These are phyloP conservation scores for Austroboletus novae-zelandiae DNA, from an alignment of 1,284 basidiomycete species.

Conservation along the genomic window DNA sequence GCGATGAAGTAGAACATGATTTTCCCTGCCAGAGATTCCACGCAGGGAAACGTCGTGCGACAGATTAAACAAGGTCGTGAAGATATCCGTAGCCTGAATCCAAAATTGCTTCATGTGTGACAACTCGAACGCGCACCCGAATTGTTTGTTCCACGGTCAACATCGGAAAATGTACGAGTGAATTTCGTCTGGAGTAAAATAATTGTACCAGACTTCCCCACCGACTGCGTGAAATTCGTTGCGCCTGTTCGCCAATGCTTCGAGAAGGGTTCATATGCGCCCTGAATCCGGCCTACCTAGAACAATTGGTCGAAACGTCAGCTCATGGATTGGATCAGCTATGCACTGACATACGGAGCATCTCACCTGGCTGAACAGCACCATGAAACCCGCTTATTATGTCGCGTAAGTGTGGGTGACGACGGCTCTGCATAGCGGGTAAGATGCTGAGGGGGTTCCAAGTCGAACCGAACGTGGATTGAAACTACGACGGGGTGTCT, in stretches of 20 bases:
- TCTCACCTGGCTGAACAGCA: slow-evolving; percentile 56
- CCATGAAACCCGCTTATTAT: slow-evolving; percentile 51
- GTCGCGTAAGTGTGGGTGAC: slow-evolving; percentile 42
- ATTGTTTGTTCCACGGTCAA: slow-evolving; percentile 72
- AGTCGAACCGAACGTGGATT: slow-evolving; percentile 41
- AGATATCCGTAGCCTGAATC: slow-evolving; percentile 46
- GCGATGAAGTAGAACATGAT: slow-evolving; percentile 60
- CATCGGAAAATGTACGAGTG: slow-evolving; percentile 65
- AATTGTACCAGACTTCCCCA: slow-evolving; percentile 67
- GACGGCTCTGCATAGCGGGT: slow-evolving; percentile 23
- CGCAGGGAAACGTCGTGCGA: slow-evolving; percentile 71
- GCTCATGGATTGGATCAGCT: background rate
- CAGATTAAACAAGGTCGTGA: slow-evolving; percentile 72
- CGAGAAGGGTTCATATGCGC: slow-evolving; percentile 73
- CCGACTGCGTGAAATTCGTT: slow-evolving; percentile 56
- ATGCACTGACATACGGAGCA: slow-evolving; percentile 44
- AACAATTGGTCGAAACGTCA: slow-evolving; percentile 42
- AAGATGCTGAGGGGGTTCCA: slow-evolving; percentile 37
- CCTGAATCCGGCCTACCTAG: slow-evolving; percentile 69
- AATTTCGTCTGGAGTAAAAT: slow-evolving; percentile 55
- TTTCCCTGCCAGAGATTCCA: slow-evolving; percentile 81
- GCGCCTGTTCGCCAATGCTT: slow-evolving; percentile 67
- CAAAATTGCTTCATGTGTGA: slow-evolving; percentile 49
- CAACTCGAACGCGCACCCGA: slow-evolving; percentile 41
- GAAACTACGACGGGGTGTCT: slow-evolving; percentile 36